Evolutionary conservation across 2,329 filamentous ascomycete genomes (phyloP).

Genomic region (Penicillium sp.): DNA sequence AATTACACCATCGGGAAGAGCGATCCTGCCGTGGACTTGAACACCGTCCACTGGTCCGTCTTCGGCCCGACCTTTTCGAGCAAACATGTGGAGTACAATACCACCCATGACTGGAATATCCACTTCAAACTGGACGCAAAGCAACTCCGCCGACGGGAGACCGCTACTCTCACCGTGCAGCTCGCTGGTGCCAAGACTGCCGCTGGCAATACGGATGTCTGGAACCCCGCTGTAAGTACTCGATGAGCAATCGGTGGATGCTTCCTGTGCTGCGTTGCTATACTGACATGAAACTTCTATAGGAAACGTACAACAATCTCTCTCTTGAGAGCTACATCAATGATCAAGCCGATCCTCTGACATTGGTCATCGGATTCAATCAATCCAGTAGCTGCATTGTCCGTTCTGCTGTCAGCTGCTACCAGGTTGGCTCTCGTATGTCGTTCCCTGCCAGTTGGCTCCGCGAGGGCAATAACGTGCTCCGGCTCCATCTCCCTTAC

Average conservation of each 20-base stretch:
- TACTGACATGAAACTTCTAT: not conserved
- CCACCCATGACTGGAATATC: slow-evolving; percentile 61
- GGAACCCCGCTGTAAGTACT: slow-evolving; percentile 38
- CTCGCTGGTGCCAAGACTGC: slow-evolving; percentile 65
- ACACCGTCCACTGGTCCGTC: slow-evolving; percentile 68
- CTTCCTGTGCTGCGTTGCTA: not conserved
- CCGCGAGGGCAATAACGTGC: slow-evolving; percentile 55
- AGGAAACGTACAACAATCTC: slow-evolving; percentile 56
- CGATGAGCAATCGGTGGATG: not conserved
- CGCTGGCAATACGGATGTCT: slow-evolving; percentile 63
- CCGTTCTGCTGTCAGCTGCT: slow-evolving; percentile 62
- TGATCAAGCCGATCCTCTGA: slow-evolving; percentile 36
- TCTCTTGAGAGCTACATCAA: slow-evolving; percentile 55
- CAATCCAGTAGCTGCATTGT: slow-evolving; percentile 63
- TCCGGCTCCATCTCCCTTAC: slow-evolving; percentile 61
- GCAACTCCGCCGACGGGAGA: slow-evolving; percentile 46
- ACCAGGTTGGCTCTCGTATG: slow-evolving; percentile 64
- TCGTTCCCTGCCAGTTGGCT: slow-evolving; percentile 55
- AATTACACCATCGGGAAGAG: slow-evolving; percentile 59
- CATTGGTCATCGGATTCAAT: slow-evolving; percentile 47
- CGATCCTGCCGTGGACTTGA: slow-evolving; percentile 54
- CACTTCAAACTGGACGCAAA: slow-evolving; percentile 52
- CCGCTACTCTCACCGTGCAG: slow-evolving; percentile 64
- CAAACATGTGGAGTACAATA: slow-evolving; percentile 44
- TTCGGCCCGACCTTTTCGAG: slow-evolving; percentile 52